Conservation (phyloP, 306 rosid genomes). For the Medicago arabica region DNA sequence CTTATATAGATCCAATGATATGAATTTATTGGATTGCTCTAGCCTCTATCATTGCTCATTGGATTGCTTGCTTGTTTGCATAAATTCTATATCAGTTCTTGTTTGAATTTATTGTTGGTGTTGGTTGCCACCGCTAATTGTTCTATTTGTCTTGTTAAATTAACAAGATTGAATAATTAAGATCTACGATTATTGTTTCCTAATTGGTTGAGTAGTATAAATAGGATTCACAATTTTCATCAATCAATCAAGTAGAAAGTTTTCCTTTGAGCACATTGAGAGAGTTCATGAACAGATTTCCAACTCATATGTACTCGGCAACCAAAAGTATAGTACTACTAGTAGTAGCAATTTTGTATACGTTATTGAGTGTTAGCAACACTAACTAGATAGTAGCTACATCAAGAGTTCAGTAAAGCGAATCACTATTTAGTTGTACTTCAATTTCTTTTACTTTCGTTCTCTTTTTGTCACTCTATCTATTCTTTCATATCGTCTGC, state of each 20-base stretch:
- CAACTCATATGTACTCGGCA: neutral
- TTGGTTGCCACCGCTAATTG: no score
- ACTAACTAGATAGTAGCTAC: neutral
- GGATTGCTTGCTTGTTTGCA: no score
- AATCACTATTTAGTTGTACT: slow-evolving; percentile 17
- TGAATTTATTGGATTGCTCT: no score
- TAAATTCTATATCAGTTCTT: no score
- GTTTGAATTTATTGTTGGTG: no score
- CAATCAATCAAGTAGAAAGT: neutral
- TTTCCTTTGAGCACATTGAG: neutral
- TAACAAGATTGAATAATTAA: no score
- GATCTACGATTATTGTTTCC: no score
- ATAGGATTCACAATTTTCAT: neutral
- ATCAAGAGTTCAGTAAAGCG: slow-evolving; percentile 8
- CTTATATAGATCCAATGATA: no score
- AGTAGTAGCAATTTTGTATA: neutral
- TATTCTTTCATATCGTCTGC: slow-evolving; percentile 38
- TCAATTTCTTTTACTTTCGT: slow-evolving; percentile 17
- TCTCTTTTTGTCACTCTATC: slow-evolving; percentile 41
- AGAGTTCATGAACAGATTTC: neutral
- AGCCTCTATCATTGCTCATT: no score
- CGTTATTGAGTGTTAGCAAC: neutral
- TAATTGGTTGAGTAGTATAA: neutral
- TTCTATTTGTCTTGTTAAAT: no score
- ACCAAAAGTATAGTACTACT: neutral